Evolutionary conservation across 331 rosid genomes (phyloP), one percentile per base, ranked within the genome.

Genomic region (Malus hybrid): DNA sequence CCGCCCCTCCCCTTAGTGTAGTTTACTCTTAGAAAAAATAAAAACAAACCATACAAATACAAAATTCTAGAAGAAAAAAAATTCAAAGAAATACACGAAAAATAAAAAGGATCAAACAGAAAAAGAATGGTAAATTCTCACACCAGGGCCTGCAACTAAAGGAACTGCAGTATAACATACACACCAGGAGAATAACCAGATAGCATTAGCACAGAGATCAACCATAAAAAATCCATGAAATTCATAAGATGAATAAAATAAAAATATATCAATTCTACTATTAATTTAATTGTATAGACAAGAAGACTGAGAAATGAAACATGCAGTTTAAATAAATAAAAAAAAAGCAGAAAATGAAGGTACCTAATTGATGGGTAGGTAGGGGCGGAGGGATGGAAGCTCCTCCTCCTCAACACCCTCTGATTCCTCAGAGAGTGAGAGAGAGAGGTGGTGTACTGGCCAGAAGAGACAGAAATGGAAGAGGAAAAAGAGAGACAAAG

Each of bases 311-410:
- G 52, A 66, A 66, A 66, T 29, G 50, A 74, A 42, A 73, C 33
- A 19, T 5, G 18, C 3, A 66, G 29, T 33, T 34, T 10, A 32
- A 60, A 60, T 22, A 72, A 9, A 63, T 6, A 52, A 16, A 52
- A 22, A 7, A 0, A 39, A 63, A 6, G 66, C 34, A 29, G 39
- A 26, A 58, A 36, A 15, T 24, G 39, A 36, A 15, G 67, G 19
- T 72, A 72, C 76, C 76, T 7, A 66, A 24, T 58, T 73, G 28
- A 26, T 62, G 76, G 36, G 28, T 46, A 12, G 53, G 30, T 66
- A 12, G 19, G 44, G 26, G 75, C 57, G 10, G 57, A 52, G 20
- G 34, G 55, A 60, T 33, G 28, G 60, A 42, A 73, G 58, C 58
- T 67, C 72, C 55, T 39, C 30, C 14, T 14, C 57, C 57, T 16